A percentile compares a stretch with the other conserved stretches of the same genome.
Evolutionary conservation across 2,329 filamentous ascomycete genomes (phyloP).

Genomic region (Colletotrichum chlorophyti): DNA sequence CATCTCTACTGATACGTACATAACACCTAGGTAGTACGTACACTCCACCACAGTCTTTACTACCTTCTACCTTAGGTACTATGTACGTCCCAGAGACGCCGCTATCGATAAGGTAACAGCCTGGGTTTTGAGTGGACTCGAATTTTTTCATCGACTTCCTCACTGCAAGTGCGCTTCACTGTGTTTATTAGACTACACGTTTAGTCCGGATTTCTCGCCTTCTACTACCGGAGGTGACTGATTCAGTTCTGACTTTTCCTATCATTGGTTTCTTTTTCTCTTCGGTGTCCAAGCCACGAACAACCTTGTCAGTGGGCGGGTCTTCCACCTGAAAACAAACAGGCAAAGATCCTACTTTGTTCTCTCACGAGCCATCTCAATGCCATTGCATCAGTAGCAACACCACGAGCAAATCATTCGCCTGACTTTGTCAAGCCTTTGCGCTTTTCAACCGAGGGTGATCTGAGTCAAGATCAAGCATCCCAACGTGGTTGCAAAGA

Average conservation of each 20-base stretch:
- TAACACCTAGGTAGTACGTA: too few species aligned
- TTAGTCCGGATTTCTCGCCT: too few species aligned
- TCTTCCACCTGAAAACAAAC: not conserved
- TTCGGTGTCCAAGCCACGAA: slow-evolving; percentile 12
- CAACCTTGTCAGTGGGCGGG: not conserved
- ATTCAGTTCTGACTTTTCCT: not conserved
- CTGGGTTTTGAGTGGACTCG: not conserved
- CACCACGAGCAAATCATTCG: too few species aligned
- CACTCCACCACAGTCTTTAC: too few species aligned
- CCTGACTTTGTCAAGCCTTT: not conserved
- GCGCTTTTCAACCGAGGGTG: not conserved
- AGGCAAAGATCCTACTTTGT: not conserved
- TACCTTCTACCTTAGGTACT: too few species aligned
- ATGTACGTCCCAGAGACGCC: too few species aligned
- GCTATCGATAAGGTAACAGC: slow-evolving; percentile 22
- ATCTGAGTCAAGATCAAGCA: not conserved
- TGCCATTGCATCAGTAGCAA: too few species aligned
- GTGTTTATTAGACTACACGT: too few species aligned
- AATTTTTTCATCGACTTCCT: slow-evolving; percentile 25
- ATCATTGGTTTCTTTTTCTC: not conserved
- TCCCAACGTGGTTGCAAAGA: slow-evolving; percentile 21
- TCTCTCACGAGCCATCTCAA: not conserved
- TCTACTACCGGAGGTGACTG: too few species aligned
- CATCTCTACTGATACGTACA: too few species aligned
- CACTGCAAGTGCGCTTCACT: too few species aligned